Evolutionary conservation across 116 monocot species (phyloP).

Genomic region (Zostera marina): DNA sequence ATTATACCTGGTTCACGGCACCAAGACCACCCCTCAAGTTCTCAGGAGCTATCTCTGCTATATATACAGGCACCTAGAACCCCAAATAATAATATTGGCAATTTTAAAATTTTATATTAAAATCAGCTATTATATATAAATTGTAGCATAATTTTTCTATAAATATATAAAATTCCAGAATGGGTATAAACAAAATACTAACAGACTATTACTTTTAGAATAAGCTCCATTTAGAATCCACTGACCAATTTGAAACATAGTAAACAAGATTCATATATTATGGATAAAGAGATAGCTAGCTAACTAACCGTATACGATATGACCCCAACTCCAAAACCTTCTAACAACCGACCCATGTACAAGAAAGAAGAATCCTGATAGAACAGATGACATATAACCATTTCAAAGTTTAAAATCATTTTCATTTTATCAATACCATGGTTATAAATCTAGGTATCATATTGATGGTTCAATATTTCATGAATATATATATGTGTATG

Average conservation of each 20-base stretch:
- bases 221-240: not conserved
- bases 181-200: too few relatives aligned
- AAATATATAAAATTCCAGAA: too few relatives aligned
- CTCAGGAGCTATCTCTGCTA: conserved; percentile 92
- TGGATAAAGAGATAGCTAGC: not conserved
- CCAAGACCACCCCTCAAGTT: conserved; percentile 86
- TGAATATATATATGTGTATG: too few relatives aligned
- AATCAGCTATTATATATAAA: too few relatives aligned
- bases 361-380: conserved; percentile 67
- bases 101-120: too few relatives aligned
- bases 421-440: too few relatives aligned
- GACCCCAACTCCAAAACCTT: conserved; percentile 85
- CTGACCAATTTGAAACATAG: not conserved
- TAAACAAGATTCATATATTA: not conserved
- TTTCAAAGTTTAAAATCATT: not conserved
- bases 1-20: conserved; percentile 69
- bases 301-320: conserved; percentile 55
- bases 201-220: not conserved
- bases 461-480: too few relatives aligned
- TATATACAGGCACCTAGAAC: conserved; percentile 78
- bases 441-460: too few relatives aligned
- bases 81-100: not conserved
- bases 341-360: conserved; percentile 77
- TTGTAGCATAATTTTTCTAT: too few relatives aligned
- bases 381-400: not conserved